Base-by-base conservation (phyloP, 352 stramenopile genomes). In the Aphanomyces invadans region DNA sequence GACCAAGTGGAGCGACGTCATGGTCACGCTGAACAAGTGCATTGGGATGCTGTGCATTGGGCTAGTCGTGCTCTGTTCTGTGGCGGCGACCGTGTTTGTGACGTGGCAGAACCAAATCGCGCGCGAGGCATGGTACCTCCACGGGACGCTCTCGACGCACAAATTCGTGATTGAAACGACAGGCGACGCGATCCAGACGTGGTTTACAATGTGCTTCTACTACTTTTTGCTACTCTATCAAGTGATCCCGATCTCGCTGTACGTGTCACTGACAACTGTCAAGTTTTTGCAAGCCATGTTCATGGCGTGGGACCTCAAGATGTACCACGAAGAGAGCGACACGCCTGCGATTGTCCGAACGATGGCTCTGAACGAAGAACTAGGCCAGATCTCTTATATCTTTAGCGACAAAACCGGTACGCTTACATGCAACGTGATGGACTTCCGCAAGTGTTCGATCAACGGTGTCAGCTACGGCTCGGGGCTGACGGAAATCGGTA, bases 361-460 rank as follows among this genome's bases (percentile, higher is more conserved):
- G 11, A 95, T 94, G 82, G 88, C 85, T 31, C 76, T 97, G 17
- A 96, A 94, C 70, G 90, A 97, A 72, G 88, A 96, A 65, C 72
- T 97, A 3, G 90, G 90, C 2, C 89, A 97, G 72, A 88, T 97
- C 26, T 87, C 78, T 26, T 92, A 92, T 69, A 81, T 96, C 15
- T 96, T 96, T 65, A 87, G 71, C 48, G 90, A 97, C 70, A 97
- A 97, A 72, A 97, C 90, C 5, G 92, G 92, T 36, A 98, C 92
- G 19, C 70, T 98, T 9, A 98, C 92, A 29, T 87, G 87, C 62
- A 98, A 98, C 71, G 73, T 96, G 31, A 98, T 98, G 91, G 81
- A 96, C 62, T 98, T 98, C 73, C 95, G 96, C 65, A 90, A 92
- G 51, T 97, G 87, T 71, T 96, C 83, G 32, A 93, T 98, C 54